Evolutionary conservation across 495 filamentous ascomycete genomes (phyloP).

Genomic region (Hypoxylon fragiforme): DNA sequence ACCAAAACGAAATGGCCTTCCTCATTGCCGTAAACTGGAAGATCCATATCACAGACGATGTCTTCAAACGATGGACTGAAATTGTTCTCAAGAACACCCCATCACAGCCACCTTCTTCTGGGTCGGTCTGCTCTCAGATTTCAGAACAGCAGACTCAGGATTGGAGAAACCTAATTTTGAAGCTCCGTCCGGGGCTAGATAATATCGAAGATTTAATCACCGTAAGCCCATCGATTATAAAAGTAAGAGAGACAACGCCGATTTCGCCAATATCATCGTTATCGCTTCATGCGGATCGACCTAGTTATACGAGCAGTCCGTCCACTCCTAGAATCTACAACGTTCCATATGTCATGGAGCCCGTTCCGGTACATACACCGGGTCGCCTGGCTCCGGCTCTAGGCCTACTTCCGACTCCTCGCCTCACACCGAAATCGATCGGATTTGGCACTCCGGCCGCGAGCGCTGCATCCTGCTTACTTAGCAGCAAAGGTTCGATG

Average conservation of each 20-base stretch:
- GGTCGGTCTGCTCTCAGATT: constrained; percentile 44
- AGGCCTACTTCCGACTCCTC: constrained; percentile 75
- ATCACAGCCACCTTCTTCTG: constrained; percentile 62
- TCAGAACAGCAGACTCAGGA: constrained; percentile 54
- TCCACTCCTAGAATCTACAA: constrained; percentile 48
- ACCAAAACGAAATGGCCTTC: constrained; percentile 94
- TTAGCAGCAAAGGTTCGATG: constrained; percentile 62
- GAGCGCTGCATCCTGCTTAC: constrained; percentile 66
- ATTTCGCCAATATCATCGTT: constrained; percentile 36
- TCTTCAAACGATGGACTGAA: constrained; percentile 91
- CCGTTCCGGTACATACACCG: constrained; percentile 56
- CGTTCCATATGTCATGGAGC: constrained; percentile 64
- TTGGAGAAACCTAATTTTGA: constrained; percentile 79
- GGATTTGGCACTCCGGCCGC: constrained; percentile 87
- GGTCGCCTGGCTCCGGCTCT: constrained; percentile 55
- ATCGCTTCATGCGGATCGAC: constrained; percentile 4
- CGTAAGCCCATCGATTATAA: constrained; percentile 30
- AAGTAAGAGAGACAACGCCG: constrained; percentile 37
- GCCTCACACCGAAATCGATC: constrained; percentile 75
- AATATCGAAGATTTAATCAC: constrained; percentile 57
- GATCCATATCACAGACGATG: constrained; percentile 84
- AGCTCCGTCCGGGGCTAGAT: constrained; percentile 74
- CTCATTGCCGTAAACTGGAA: constrained; percentile 89
- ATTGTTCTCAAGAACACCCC: constrained; percentile 86
- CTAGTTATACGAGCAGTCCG: constrained; percentile 23